A percentile compares a stretch with the other conserved stretches of the same genome.
phyloP scores from a whole-genome alignment of 1,284 basidiomycete genomes.

The Retiboletus fuscus region DNA sequence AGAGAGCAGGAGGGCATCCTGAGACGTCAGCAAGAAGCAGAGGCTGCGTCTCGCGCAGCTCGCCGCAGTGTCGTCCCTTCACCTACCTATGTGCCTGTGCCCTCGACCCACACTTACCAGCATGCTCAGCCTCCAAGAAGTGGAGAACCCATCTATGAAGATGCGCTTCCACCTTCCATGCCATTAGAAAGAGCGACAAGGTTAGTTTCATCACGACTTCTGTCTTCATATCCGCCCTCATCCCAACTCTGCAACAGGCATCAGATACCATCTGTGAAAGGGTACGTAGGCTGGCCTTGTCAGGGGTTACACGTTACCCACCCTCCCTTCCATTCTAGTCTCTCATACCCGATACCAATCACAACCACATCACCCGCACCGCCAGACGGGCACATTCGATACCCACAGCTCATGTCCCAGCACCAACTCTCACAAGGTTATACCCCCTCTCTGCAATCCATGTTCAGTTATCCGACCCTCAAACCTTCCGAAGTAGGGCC shows the following conservation, averaged over 20 bases:
- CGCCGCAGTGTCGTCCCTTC: slow-evolving; percentile 38
- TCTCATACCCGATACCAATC: slow-evolving; percentile 53
- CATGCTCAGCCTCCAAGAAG: slow-evolving; percentile 39
- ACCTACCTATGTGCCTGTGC: slow-evolving; percentile 35
- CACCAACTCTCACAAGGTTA: slow-evolving; percentile 70
- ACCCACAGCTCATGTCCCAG: slow-evolving; percentile 66
- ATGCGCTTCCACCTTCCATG: slow-evolving; percentile 50
- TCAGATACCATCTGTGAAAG: slow-evolving; percentile 43
- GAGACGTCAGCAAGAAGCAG: slow-evolving; percentile 60
- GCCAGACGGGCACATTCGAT: slow-evolving; percentile 56
- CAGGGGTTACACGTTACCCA: slow-evolving; percentile 23
- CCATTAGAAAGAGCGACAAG: slow-evolving; percentile 59
- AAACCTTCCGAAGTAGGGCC: slow-evolving; percentile 49
- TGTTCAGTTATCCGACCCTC: slow-evolving; percentile 56
- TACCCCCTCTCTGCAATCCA: slow-evolving; percentile 66
- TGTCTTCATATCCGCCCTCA: slow-evolving; percentile 47
- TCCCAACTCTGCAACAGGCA: slow-evolving; percentile 33
- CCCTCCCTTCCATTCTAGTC: slow-evolving; percentile 41
- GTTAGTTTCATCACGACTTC: slow-evolving; percentile 49
- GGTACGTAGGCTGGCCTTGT: slow-evolving; percentile 36
- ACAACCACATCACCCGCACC: slow-evolving; percentile 65
- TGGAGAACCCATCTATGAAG: slow-evolving; percentile 41
- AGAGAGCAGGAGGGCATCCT: slow-evolving; percentile 61
- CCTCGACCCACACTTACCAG: slow-evolving; percentile 39
- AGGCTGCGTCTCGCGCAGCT: slow-evolving; percentile 45